Evolutionary conservation across 2,329 filamentous ascomycete species (phyloP).

Genomic region (Aspergillus sergii): DNA sequence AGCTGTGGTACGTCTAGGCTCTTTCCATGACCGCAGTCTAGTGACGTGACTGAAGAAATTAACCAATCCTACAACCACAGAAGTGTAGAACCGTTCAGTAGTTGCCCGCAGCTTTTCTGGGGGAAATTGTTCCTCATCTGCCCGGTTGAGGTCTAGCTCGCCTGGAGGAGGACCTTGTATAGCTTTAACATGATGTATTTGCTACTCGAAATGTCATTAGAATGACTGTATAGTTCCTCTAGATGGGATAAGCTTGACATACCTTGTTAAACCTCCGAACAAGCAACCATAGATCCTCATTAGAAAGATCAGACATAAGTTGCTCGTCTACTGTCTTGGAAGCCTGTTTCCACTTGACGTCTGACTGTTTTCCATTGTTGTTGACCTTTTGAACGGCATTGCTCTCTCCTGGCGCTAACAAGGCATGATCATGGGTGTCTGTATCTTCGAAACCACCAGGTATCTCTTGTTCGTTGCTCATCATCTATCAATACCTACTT

Average conservation of each 20-base stretch:
- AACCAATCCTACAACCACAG: constrained; percentile 69
- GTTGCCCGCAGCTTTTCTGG: constrained; percentile 80
- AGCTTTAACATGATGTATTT: constrained; percentile 73
- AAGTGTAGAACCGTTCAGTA: constrained; percentile 79
- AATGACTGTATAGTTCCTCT: background rate
- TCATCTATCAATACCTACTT: background rate
- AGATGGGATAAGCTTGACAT: background rate
- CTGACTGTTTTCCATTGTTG: background rate
- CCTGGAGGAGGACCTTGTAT: constrained; percentile 61
- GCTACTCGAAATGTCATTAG: constrained; percentile 41
- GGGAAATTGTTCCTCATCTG: constrained; percentile 80
- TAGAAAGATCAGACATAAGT: constrained; percentile 68
- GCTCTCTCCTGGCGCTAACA: background rate
- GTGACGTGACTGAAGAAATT: constrained; percentile 72
- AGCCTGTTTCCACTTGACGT: background rate
- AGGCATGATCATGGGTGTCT: background rate
- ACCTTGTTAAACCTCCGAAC: constrained; percentile 75
- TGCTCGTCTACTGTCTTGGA: constrained; percentile 32
- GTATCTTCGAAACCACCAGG: background rate
- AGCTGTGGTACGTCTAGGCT: constrained; percentile 65
- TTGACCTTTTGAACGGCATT: background rate
- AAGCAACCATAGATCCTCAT: constrained; percentile 74
- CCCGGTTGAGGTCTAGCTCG: constrained; percentile 76
- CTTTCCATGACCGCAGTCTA: constrained; percentile 76
- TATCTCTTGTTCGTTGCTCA: background rate